Base-by-base conservation (phyloP, 192 early-diverging fungal genomes). In the Tieghemiomyces parasiticus region DNA sequence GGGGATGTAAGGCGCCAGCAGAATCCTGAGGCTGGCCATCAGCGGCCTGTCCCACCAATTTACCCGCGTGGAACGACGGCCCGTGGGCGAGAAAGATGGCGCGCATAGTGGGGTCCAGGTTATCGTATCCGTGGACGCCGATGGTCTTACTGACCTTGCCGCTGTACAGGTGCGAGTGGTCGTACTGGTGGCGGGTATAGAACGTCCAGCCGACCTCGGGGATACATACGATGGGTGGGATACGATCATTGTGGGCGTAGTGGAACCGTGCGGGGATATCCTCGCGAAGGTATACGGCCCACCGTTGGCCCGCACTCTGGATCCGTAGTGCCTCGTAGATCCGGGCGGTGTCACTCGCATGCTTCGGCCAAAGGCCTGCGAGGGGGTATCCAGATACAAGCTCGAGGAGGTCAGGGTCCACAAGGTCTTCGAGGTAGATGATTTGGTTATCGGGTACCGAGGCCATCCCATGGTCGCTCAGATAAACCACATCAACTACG, bases 401-500 rank as follows among this genome's bases (percentile, higher is more conserved):
- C 16, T 59, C 68, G 0, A 91, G 60, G 4, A 63, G 60, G 26
- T 72, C 63, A n/a, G 75, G 60, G 48, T 84, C 76, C 49, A 89
- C 76, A 35, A 74, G 76, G 47, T 88, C 83, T 55, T 92, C 89
- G 50, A 90, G 71, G 64, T 82, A 90, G 38, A 93, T 80, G 30
- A 81, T 72, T 44, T 77, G 64, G 6, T 69, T 58, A 30, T 45
- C 60, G 29, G 71, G 67, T 0, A 71, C 67, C 35, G 73, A 71
- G 0, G 84, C 70, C 93, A 96, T 96, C 6, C 93, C 93, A 46
- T 96, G 93, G 67, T 96, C 93, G 63, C 87, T 90, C 33, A 83
- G 74, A 45, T 83, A 59, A 55, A 75, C 61, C 1, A 92, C 35
- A 63, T 92, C 85, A 26, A 90, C 84, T 14, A 74, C 61, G 16